Evolutionary conservation across 179 eudicot genomes (phyloP).

Genomic region (Patellifolia procumbens): DNA sequence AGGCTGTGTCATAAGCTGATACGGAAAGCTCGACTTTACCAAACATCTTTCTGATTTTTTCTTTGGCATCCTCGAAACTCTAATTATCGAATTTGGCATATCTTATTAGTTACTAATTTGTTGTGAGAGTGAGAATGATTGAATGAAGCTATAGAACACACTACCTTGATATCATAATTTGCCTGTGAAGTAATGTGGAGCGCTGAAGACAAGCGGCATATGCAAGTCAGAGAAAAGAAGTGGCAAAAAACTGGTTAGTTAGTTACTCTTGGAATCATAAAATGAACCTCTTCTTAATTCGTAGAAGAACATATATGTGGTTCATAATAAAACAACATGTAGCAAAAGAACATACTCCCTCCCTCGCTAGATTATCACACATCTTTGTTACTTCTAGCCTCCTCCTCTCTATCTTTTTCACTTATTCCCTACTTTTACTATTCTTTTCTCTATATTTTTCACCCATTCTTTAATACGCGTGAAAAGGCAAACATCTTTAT

Average conservation of each 20-base stretch:
- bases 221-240: neutral
- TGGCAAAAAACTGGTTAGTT: neutral
- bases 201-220: slow-evolving; percentile 1
- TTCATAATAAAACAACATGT: too few relatives aligned
- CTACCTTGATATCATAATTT: slow-evolving; percentile 15
- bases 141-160: neutral
- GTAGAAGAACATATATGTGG: too few relatives aligned
- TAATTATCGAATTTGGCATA: slow-evolving; percentile 28
- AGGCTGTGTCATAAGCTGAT: slow-evolving; percentile 92
- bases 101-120: neutral
- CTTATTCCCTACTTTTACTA: too few relatives aligned
- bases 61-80: slow-evolving; percentile 59
- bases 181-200: slow-evolving; percentile 5
- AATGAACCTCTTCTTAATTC: too few relatives aligned
- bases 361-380: too few relatives aligned
- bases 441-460: too few relatives aligned
- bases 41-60: slow-evolving; percentile 57
- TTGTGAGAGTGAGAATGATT: neutral
- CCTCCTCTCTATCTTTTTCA: too few relatives aligned
- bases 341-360: too few relatives aligned
- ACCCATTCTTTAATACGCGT: too few relatives aligned
- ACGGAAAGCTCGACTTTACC: slow-evolving; percentile 57
- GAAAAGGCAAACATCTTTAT: too few relatives aligned
- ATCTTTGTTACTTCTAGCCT: too few relatives aligned
- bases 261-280: neutral